phyloP scores from a whole-genome alignment of 1,284 basidiomycete species.

The Marasmius tenuissimus region DNA sequence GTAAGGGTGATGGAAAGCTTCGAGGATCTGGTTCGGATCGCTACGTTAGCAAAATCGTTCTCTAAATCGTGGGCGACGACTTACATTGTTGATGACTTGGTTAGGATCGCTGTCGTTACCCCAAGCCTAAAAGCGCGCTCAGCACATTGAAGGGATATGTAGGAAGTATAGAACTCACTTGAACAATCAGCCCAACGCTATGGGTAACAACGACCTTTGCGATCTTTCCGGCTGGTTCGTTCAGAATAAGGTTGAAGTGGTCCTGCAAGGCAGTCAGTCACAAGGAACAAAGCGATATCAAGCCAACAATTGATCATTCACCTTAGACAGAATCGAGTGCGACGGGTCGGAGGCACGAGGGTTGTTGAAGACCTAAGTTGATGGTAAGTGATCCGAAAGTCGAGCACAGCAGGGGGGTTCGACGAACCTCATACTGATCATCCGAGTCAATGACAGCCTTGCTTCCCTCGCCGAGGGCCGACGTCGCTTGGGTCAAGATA shows the following conservation, averaged over 20 bases:
- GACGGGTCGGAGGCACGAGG: conserved; percentile 74
- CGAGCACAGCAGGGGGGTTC: neutral
- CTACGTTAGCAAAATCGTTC: neutral
- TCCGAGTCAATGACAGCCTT: conserved; percentile 71
- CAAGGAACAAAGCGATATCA: conserved; percentile 1
- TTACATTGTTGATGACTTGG: conserved; percentile 47
- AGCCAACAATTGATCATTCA: conserved; percentile 12
- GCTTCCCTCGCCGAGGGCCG: conserved; percentile 60
- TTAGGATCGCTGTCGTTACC: conserved; percentile 49
- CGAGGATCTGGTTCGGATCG: conserved; percentile 43
- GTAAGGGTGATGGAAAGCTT: conserved; percentile 73
- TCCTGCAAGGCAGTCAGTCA: conserved; percentile 35
- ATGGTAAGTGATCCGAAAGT: conserved; percentile 13
- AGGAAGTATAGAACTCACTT: conserved; percentile 34
- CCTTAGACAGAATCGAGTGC: conserved; percentile 67
- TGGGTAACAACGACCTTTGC: conserved; percentile 67
- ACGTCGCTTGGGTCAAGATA: conserved; percentile 56
- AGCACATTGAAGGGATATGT: conserved; percentile 3
- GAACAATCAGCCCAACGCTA: conserved; percentile 61
- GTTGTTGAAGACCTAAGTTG: conserved; percentile 61
- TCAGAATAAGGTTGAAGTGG: conserved; percentile 64
- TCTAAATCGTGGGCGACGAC: conserved; percentile 5
- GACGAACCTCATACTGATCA: conserved; percentile 61
- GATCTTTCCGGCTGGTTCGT: conserved; percentile 74
- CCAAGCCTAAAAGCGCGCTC: conserved; percentile 43